A percentile compares a stretch with the other conserved stretches of the same genome.
Conservation (phyloP, 177 flowering plant species). For the Vitis hybrid region DNA sequence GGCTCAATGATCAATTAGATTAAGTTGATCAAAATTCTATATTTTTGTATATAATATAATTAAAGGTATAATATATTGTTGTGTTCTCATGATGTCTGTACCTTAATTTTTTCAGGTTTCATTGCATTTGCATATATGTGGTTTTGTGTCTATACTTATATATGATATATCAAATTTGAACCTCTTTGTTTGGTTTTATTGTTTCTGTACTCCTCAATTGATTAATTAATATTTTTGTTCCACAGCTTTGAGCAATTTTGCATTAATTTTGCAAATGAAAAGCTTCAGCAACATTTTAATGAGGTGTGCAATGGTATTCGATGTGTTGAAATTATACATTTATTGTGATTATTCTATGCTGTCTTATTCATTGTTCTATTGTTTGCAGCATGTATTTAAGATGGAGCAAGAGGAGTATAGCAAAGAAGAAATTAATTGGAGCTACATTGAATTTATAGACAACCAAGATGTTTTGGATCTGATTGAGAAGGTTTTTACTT, state of each 20-base stretch:
- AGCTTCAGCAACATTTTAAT: constrained; percentile 99
- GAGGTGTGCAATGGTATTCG: constrained; percentile 50
- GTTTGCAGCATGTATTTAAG: constrained; percentile 95
- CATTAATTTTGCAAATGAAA: constrained; percentile 98
- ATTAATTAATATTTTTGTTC: constrained; percentile 2
- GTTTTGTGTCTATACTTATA: no score
- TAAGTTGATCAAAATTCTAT: no score
- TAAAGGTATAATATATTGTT: no score
- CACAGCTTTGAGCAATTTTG: constrained; percentile 98
- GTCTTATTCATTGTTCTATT: not conserved
- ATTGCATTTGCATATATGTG: no score
- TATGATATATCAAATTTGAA: no score
- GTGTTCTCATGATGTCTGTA: no score
- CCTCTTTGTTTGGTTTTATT: no score
- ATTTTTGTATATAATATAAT: no score
- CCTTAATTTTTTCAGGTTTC: no score
- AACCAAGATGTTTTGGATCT: constrained; percentile 98
- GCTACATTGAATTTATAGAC: constrained; percentile 98
- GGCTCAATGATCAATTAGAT: no score
- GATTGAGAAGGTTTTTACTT: constrained; percentile 80
- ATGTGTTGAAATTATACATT: not conserved
- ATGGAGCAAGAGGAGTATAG: constrained; percentile 98
- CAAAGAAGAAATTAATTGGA: constrained; percentile 93
- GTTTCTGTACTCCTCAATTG: not conserved
- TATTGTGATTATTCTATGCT: not conserved